phyloP scores from a whole-genome alignment of 2,329 filamentous ascomycete genomes.

The Colletotrichum chrysophilum region DNA sequence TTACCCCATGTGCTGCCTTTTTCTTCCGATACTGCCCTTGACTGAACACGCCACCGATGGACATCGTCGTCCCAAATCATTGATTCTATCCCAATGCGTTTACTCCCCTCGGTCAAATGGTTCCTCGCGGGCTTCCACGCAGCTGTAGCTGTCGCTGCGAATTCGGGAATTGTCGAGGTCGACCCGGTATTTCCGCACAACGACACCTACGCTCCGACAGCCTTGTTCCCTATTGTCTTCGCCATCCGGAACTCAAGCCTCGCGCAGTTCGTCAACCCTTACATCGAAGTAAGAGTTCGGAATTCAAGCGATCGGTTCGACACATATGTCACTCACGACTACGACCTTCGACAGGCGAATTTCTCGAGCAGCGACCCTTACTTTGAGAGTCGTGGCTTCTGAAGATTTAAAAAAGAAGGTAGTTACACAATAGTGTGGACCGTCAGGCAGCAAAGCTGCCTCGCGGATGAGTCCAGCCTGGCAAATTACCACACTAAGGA shows the following conservation, averaged over 20 bases:
- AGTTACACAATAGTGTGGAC: background rate
- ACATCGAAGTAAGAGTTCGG: background rate
- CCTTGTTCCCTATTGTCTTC: background rate
- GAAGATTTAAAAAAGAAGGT: background rate
- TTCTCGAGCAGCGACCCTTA: background rate
- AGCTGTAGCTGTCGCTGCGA: background rate
- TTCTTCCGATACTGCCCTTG: background rate
- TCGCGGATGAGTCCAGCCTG: background rate
- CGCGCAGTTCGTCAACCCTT: background rate
- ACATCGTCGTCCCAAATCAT: background rate
- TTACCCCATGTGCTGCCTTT: background rate
- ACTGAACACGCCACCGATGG: background rate
- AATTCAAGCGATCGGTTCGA: background rate
- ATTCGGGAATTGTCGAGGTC: background rate
- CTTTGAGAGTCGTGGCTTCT: background rate
- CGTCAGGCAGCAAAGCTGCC: background rate
- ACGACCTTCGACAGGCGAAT: background rate
- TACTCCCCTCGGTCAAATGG: background rate
- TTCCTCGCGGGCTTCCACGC: background rate
- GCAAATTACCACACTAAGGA: background rate
- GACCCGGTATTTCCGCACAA: background rate
- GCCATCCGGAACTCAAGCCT: background rate
- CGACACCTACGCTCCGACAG: background rate
- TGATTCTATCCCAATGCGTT: background rate
- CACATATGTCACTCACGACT: background rate